Percentiles rank a stretch among this genome's conserved stretches.
phyloP scores from a whole-genome alignment of 345 rosid species.

The Dimocarpus longan region DNA sequence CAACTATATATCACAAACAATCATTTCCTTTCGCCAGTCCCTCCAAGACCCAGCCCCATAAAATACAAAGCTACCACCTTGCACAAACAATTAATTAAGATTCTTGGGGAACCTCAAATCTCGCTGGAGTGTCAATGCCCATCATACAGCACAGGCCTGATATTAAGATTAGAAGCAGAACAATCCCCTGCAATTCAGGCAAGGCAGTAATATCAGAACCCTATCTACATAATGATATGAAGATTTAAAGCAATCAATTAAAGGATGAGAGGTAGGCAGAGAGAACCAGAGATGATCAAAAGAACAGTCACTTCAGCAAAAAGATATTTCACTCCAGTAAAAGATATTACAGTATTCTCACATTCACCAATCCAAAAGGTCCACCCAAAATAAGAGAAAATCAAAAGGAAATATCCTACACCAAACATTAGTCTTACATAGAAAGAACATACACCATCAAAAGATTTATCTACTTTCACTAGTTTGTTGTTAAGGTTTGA shows the following conservation, averaged over 20 bases:
- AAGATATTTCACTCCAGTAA: background rate
- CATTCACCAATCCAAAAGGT: background rate
- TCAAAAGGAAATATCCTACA: background rate
- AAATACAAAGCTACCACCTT: slow-evolving; percentile 16
- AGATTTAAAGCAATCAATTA: background rate
- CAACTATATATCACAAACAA: slow-evolving; percentile 35
- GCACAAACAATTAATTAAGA: slow-evolving; percentile 45
- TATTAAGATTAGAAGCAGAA: slow-evolving; percentile 79
- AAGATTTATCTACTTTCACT: background rate
- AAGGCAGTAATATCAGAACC: slow-evolving; percentile 28
- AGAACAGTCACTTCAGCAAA: background rate
- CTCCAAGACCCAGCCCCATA: slow-evolving; percentile 14
- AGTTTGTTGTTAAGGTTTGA: background rate
- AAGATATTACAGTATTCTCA: background rate
- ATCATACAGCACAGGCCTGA: slow-evolving; percentile 97
- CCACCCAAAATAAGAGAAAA: background rate
- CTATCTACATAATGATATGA: background rate
- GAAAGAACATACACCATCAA: background rate
- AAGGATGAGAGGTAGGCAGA: background rate
- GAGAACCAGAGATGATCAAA: background rate
- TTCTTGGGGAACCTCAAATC: slow-evolving; percentile 96
- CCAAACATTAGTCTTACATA: background rate
- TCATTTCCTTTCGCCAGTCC: slow-evolving; percentile 25
- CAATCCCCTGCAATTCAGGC: slow-evolving; percentile 71
- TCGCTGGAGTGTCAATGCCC: slow-evolving; percentile 92